Evolutionary conservation across 768 basidiomycete species (phyloP), one percentile per base, ranked within the genome.

Genomic region (Collybia nuda): DNA sequence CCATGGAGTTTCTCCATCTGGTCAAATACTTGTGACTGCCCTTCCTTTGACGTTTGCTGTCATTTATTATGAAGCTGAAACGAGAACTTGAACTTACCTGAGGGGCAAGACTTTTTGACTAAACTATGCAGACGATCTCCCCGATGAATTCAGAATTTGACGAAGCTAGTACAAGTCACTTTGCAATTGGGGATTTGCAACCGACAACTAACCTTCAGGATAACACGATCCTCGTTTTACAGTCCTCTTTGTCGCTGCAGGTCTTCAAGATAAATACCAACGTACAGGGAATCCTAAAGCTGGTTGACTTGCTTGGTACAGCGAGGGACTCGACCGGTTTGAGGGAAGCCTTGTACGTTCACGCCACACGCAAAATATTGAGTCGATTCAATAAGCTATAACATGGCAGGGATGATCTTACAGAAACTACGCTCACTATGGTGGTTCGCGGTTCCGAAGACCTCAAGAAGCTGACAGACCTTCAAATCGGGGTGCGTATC

Each of bases 261-360:
- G 92, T 95, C 51, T 97, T 98, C 86, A 98, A 98, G 81, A 93
- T 98, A 74, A 95, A 96, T 61, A 83, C 91, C 51, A 99, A 99
- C 69, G 93, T 98, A 2, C 92, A 96, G 62, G 96, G 91, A 15
- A 95, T 99, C 42, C 68, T 93, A 59, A 92, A 91, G 69, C 79
- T 95, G n/a, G 92, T 98, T 15, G 94, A 98, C 63, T 90, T 94
- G 67, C 80, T 99, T 1, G 96, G 96, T 3, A 92, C 88, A 0
- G 73, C 73, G 26, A 84, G 84, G 61, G 95, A 98, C 66, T 91
- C 87, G 15, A 81, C 86, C 0, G 67, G 75, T 2, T 70, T 98
- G 46, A 78, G 96, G 58, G 92, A 89, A 68, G 87, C 84, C 46
- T 71, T 98, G 95, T 96, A 61, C 55, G 93, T 79, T 22, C 12